Evolutionary conservation across 1,284 basidiomycete species (phyloP), one percentile per base, ranked within the genome.

Genomic region (Laetiporus sulphureus): DNA sequence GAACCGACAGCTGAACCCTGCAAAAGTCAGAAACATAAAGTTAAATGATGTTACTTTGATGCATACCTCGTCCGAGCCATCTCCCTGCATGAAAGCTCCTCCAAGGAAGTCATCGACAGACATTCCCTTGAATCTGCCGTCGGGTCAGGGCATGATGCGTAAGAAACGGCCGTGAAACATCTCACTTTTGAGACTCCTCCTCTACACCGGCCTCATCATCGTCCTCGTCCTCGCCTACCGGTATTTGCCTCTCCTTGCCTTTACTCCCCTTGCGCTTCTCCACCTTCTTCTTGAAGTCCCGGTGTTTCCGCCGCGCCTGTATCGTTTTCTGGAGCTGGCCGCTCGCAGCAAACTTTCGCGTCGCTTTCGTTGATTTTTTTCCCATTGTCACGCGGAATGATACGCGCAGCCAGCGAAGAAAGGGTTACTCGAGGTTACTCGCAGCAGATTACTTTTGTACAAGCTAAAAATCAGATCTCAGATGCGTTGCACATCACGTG

Each of bases 301-400:
- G 83, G 54, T 85, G 76, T 53, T 87, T 83, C 43, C 81, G 75
- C 29, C 91, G 71, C 4, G 82, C 74, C 54, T 89, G 75, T 45
- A 96, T 94, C 23, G 80, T 79, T 51, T 88, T 84, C 57, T 89
- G 89, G 38, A 96, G 76, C 58, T 88, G 83, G 1, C 92, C 92
- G 44, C 86, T 90, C 2, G 87, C 72, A 8, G 83, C 86, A 53
- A 93, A 94, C 67, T 93, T 92, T 57, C 85, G 81, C 13, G 84
- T 85, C 1, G 87, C 78, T 63, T 92, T 92, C 24, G 73, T 66
- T 21, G 76, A 72, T 51, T 72, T 74, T 53, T 77, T 83, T 18
- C 66, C 76, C 82, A 83, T 83, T 18, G 6, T 8, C 18, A 6
- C 15, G 31, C n/a, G n/a, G n/a, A n/a, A n/a, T n/a, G n/a, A n/a